Evolutionary conservation across 192 early-diverging fungal species (phyloP), one percentile per base, ranked within the genome.

Genomic region (Chytriomyces confervae): DNA sequence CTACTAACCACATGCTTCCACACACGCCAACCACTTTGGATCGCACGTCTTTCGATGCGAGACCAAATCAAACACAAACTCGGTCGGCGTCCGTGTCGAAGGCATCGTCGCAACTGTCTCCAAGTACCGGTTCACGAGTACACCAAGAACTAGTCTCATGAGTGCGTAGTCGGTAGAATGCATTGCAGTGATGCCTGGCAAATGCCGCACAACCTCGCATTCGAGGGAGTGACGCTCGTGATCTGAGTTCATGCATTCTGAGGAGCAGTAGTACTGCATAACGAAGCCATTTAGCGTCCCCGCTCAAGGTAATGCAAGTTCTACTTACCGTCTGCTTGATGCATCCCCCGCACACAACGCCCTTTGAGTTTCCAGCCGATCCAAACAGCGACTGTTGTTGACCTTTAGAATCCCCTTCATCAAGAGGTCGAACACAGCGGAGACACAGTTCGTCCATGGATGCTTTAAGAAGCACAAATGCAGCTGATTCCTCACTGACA

Each of bases 261-360:
- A 77, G 8, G 86, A 87, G 84, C 91, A 92, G 77, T 88, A 91
- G 70, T 57, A 84, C n/a, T n/a, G n/a, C n/a, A n/a, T n/a, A n/a
- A n/a, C n/a, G n/a, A n/a, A n/a, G n/a, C n/a, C n/a, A n/a, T n/a
- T n/a, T n/a, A n/a, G n/a, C n/a, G n/a, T n/a, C n/a, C n/a, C n/a
- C n/a, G n/a, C n/a, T n/a, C n/a, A n/a, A n/a, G n/a, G n/a, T n/a
- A n/a, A n/a, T n/a, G n/a, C n/a, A n/a, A n/a, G n/a, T n/a, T n/a
- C n/a, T n/a, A n/a, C n/a, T n/a, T n/a, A n/a, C n/a, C 51, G 79
- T 29, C 46, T 80, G 78, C 50, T 69, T 62, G 50, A 72, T 46
- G 46, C 82, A 80, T 13, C 61, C 70, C 50, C 49, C 61, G 48
- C 80, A 81, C 13, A 50, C 64, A 48, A 75, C 75, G 27, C 23